These are phyloP conservation scores for Tilletia setariae DNA, from an alignment of 1,284 basidiomycete genomes.

Conservation along the genomic window DNA sequence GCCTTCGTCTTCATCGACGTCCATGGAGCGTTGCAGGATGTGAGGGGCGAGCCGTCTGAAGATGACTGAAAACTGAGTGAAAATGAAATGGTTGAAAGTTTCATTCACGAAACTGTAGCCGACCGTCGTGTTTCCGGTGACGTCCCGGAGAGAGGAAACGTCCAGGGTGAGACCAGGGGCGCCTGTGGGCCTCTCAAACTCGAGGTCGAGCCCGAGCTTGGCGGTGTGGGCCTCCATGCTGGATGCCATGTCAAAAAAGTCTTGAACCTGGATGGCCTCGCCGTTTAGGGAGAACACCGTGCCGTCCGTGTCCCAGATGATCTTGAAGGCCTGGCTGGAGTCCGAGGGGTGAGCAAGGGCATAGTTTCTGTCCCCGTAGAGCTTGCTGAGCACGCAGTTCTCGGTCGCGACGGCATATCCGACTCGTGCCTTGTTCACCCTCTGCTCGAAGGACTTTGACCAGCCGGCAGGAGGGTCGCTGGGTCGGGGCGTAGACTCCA, in stretches of 20 bases:
- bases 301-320: not conserved
- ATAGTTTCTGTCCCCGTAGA: not conserved
- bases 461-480: not conserved
- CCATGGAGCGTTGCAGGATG: not conserved
- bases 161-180: not conserved
- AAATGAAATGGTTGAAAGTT: not conserved
- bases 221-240: not conserved
- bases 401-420: not conserved
- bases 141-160: not conserved
- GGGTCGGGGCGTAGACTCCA: not conserved
- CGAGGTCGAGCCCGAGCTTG: not conserved
- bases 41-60: not conserved
- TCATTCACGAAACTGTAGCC: not conserved
- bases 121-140: not conserved
- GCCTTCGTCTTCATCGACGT: not conserved
- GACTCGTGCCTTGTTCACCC: not conserved
- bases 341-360: not conserved
- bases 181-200: not conserved
- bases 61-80: not conserved
- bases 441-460: not conserved
- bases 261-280: not conserved
- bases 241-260: not conserved
- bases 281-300: not conserved
- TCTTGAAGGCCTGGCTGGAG: not conserved
- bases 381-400: not conserved